Percentiles rank a stretch among this genome's conserved stretches.
phyloP scores from a whole-genome alignment of 164 flowering plant species.

The Paratinospora sagittata region DNA sequence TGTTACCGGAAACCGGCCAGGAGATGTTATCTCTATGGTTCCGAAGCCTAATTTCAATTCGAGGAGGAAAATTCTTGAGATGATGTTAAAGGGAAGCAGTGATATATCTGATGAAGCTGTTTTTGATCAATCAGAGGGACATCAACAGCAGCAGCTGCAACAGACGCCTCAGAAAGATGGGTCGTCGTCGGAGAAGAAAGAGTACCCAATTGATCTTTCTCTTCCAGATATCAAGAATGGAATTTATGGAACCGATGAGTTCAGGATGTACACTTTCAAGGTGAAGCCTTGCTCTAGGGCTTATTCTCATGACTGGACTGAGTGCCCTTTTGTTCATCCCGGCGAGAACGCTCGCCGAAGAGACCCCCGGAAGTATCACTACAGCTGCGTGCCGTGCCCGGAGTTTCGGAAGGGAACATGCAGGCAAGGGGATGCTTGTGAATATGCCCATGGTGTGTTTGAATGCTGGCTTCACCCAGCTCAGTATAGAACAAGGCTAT shows the following conservation, averaged over 20 bases:
- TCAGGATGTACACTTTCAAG: conserved; percentile 89
- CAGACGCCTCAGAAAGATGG: conserved; percentile 25
- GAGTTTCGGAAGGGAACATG: conserved; percentile 86
- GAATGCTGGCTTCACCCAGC: conserved; percentile 98
- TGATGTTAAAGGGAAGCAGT: conserved; percentile 39
- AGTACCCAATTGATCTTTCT: conserved; percentile 59
- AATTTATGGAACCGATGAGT: conserved; percentile 76
- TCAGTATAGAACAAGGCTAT: conserved; percentile 78
- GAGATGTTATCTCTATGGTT: conserved; percentile 35
- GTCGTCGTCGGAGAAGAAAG: conserved; percentile 51
- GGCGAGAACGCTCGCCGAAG: conserved; percentile 93
- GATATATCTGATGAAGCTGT: conserved; percentile 8
- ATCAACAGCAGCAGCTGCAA: conserved; percentile 12
- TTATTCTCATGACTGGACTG: conserved; percentile 94
- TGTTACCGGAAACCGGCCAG: conserved; percentile 46
- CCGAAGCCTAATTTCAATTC: conserved; percentile 24
- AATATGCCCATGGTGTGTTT: conserved; percentile 93
- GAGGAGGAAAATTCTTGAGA: conserved; percentile 34
- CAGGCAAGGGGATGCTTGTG: conserved; percentile 69
- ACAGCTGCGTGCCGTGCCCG: conserved; percentile 94
- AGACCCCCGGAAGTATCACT: conserved; percentile 75
- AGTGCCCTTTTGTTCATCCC: conserved; percentile 94
- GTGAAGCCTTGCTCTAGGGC: conserved; percentile 94
- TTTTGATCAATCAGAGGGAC: conserved; percentile 14
- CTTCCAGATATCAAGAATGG: conserved; percentile 85